phyloP scores from a whole-genome alignment of 163 green algal genomes.

The Scenedesmus sp. region DNA sequence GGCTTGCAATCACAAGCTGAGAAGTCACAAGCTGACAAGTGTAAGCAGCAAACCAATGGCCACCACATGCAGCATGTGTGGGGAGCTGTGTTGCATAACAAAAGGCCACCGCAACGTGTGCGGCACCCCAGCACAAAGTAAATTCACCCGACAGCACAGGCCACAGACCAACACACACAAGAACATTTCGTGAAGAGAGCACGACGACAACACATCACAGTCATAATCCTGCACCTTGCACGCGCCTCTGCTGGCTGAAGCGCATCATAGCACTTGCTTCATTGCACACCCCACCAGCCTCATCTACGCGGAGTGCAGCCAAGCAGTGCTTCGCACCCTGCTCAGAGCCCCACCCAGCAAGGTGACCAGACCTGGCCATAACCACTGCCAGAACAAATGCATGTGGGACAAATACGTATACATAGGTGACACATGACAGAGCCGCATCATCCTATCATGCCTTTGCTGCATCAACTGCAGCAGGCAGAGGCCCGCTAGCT shows the following conservation, averaged over 20 bases:
- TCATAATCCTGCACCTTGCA: no score
- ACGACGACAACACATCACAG: no score
- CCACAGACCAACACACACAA: no score
- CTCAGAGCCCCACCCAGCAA: no score
- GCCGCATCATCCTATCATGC: not conserved
- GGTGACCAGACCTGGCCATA: no score
- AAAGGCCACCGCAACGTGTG: not conserved
- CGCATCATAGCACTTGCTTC: no score
- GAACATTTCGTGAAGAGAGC: no score
- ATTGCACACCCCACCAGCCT: no score
- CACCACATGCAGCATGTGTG: not conserved
- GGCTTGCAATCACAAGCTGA: not conserved
- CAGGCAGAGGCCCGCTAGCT: constrained; percentile 3
- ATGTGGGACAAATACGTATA: not conserved
- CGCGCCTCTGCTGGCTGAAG: no score
- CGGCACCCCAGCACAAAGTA: not conserved
- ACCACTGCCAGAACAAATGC: no score
- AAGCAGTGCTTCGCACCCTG: no score
- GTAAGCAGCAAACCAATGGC: not conserved
- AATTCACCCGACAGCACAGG: not conserved
- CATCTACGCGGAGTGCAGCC: no score
- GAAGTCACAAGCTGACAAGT: not conserved
- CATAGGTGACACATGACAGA: not conserved
- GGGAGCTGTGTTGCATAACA: not conserved
- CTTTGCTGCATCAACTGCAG: not conserved